Conservation (phyloP, 2,329 filamentous ascomycete species). For the Diaporthe amygdali region DNA sequence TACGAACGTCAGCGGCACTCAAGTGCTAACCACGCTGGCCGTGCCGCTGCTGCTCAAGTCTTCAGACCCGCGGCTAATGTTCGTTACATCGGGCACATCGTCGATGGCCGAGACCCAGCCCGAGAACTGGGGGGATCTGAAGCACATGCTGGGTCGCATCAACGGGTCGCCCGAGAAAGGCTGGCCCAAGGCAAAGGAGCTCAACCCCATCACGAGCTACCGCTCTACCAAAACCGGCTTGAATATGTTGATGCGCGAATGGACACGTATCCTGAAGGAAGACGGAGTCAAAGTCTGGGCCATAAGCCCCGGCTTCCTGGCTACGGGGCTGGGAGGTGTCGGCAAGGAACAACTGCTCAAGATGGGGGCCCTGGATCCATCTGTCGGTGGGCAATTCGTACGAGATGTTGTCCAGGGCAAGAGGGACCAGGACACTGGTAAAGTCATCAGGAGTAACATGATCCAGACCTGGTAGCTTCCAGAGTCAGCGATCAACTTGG, state of each 20-base stretch:
- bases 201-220: conserved; percentile 37
- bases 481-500: background rate
- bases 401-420: conserved; percentile 35
- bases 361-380: conserved; percentile 40
- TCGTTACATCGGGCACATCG: conserved; percentile 52
- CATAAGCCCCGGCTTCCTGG: conserved; percentile 19
- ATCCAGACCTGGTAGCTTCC: conserved; percentile 8
- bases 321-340: conserved; percentile 15
- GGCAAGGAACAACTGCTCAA: conserved; percentile 38
- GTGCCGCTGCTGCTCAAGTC: conserved; percentile 51
- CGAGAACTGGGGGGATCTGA: conserved; percentile 35
- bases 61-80: conserved; percentile 50
- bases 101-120: conserved; percentile 39
- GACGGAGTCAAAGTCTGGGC: conserved; percentile 49
- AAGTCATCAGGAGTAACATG: conserved; percentile 5
- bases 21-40: conserved; percentile 46
- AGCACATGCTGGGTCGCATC: conserved; percentile 7
- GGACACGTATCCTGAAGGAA: conserved; percentile 42
- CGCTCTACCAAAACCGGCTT: conserved; percentile 48
- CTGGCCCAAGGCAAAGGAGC: conserved; percentile 49
- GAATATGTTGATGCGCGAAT: conserved; percentile 56
- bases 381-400: conserved; percentile 44
- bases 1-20: conserved; percentile 54
- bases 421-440: conserved; percentile 19
- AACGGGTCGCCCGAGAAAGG: conserved; percentile 35